Percentiles rank a stretch among this genome's conserved stretches.
Conservation (phyloP, 2,329 filamentous ascomycete species). For the Lecanicillium sp. region DNA sequence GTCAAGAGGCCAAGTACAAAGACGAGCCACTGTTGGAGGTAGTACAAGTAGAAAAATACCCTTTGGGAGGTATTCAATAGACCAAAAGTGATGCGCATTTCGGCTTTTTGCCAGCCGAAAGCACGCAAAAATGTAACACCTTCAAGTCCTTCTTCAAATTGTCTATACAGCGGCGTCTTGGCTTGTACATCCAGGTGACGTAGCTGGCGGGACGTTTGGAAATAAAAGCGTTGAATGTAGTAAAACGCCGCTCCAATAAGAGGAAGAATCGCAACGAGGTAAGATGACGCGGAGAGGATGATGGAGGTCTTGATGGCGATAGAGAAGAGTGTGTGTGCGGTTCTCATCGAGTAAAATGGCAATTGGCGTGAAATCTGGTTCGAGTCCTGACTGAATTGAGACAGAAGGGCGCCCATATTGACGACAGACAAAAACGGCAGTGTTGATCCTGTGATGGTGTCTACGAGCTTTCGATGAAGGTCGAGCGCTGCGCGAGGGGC, state of each 20-base stretch:
- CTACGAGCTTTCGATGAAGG: constrained; percentile 1
- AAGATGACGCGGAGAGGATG: constrained; percentile 1
- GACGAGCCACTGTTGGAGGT: constrained; percentile 44
- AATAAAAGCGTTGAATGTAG: constrained; percentile 25
- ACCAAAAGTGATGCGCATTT: constrained; percentile 16
- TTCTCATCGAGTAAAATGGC: constrained; percentile 2
- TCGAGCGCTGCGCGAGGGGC: constrained; percentile 6
- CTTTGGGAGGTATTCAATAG: constrained; percentile 30
- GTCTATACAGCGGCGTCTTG: constrained; percentile 24
- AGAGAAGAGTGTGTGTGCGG: not conserved
- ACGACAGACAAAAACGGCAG: constrained; percentile 1
- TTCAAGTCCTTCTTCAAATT: constrained; percentile 22
- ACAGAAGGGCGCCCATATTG: constrained; percentile 5
- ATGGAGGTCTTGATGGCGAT: constrained; percentile 4
- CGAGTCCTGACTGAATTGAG: constrained; percentile 5
- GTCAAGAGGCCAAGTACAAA: constrained; percentile 41
- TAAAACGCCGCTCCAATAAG: constrained; percentile 21
- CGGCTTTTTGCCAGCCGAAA: constrained; percentile 24
- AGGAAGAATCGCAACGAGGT: constrained; percentile 35
- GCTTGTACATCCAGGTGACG: constrained; percentile 26
- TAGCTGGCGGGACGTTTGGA: constrained; percentile 27
- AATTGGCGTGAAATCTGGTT: not conserved
- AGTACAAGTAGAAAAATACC: constrained; percentile 36
- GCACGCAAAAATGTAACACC: constrained; percentile 29
- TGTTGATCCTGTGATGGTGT: constrained; percentile 1